Percentiles rank a stretch among this genome's conserved stretches.
phyloP scores from a whole-genome alignment of 2,329 filamentous ascomycete species.

The Penicillium oxalicum region DNA sequence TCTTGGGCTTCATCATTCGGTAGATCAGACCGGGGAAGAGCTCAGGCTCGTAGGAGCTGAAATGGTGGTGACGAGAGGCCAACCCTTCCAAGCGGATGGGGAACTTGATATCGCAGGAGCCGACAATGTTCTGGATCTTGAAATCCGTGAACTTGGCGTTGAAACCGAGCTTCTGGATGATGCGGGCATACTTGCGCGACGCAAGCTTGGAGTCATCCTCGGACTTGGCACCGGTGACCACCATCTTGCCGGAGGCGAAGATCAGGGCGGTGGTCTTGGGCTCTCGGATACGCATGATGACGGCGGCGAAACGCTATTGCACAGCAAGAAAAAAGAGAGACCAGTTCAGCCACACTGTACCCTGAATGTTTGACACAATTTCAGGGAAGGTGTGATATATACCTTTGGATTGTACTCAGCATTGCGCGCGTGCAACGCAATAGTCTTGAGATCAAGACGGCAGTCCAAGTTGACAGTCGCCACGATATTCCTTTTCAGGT shows the following conservation, averaged over 20 bases:
- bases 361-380: slow-evolving; percentile 24
- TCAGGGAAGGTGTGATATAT: slow-evolving; percentile 41
- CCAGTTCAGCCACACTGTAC: slow-evolving; percentile 42
- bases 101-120: slow-evolving; percentile 98
- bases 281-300: slow-evolving; percentile 99
- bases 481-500: slow-evolving; percentile 80
- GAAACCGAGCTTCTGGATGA: slow-evolving; percentile 99
- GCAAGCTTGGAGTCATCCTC: slow-evolving; percentile 97
- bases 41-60: slow-evolving; percentile 98
- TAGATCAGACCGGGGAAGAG: slow-evolving; percentile 99
- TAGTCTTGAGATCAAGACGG: slow-evolving; percentile 96
- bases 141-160: slow-evolving; percentile 99
- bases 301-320: slow-evolving; percentile 87
- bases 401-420: slow-evolving; percentile 99
- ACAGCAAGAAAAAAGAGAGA: slow-evolving; percentile 24
- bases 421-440: slow-evolving; percentile 94
- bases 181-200: slow-evolving; percentile 93
- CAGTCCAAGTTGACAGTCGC: slow-evolving; percentile 98
- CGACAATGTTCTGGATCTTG: slow-evolving; percentile 99
- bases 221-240: slow-evolving; percentile 94
- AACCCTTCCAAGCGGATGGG: slow-evolving; percentile 94
- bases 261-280: slow-evolving; percentile 97
- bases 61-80: slow-evolving; percentile 96
- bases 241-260: slow-evolving; percentile 99
- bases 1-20: slow-evolving; percentile 99